Base-by-base conservation (phyloP, 495 filamentous ascomycete genomes). In the Penicillium maclennaniae region DNA sequence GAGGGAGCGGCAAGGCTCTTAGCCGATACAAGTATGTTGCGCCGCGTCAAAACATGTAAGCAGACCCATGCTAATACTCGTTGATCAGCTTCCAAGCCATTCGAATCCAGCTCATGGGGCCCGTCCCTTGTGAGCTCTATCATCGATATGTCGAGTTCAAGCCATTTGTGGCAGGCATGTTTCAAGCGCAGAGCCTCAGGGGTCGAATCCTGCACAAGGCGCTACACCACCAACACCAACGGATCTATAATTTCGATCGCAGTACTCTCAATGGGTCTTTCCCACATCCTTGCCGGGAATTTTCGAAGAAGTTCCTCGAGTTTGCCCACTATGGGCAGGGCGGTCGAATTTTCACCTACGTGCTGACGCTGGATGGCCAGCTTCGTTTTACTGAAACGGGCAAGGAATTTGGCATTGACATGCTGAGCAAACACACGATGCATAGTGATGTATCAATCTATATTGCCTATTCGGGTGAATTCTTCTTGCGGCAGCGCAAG, bases 331-430 rank as follows among this genome's bases (percentile, higher is more conserved):
- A 86, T 60, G 90, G 91, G 55, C 83, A 89, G 58, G 91, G 89
- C 23, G 85, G 87, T 5, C 82, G 90, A 10, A 85, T 96, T 34
- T 97, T 90, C 63, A 97, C 92, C 21, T 97, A 96, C 59, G 85
- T 97, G 12, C 73, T 97, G 6, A 96, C 91, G 0, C 77, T 97
- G 16, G 92, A 97, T 58, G 87, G 84, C 5, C 76, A 89, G 28
- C 76, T 93, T 59, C 85, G 89, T 20, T 97, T 96, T 69, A 96
- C 92, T 0, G 91, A 96, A 67, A 97, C 92, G 0, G 92, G 92
- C 7, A 90, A 92, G 53, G 91, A 96, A 63, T 96, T 97, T 50
- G 89, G 91, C 26, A 89, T 97, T 50, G 92, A 97, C 63, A 68
- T 97, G 52, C 70, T 97, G 50, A 87, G 83, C 59, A 97, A 97